Conservation (phyloP, 148 eudicot species). For the Rhododendron williamsianum region DNA sequence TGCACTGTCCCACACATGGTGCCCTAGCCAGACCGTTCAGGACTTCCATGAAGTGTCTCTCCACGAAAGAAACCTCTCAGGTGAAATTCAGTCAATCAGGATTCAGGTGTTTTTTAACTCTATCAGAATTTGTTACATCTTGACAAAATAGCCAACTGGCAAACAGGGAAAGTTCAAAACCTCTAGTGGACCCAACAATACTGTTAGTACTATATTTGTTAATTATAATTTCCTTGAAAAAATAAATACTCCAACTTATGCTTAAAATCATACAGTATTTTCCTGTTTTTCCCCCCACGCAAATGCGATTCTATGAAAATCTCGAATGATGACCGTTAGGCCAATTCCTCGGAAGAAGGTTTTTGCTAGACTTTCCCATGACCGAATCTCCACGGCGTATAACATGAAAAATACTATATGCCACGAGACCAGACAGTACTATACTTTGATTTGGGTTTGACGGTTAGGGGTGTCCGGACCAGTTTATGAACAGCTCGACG, state of each 20-base stretch:
- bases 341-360: not conserved
- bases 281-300: not conserved
- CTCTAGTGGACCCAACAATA: not conserved
- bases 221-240: too few species aligned
- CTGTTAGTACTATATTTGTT: too few species aligned
- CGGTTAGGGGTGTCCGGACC: too few species aligned
- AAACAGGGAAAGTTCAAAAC: not conserved
- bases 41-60: not conserved
- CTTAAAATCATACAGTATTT: not conserved
- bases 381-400: not conserved
- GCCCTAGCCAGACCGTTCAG: too few species aligned
- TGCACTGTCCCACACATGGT: not conserved
- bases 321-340: not conserved
- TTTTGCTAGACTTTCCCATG: not conserved
- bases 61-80: not conserved
- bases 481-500: too few species aligned
- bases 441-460: too few species aligned
- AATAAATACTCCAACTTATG: too few species aligned
- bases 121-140: not conserved
- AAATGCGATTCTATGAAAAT: not conserved
- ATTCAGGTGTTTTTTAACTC: not conserved
- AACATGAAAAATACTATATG: not conserved
- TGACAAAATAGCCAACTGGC: slow-evolving; percentile 10
- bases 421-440: too few species aligned
- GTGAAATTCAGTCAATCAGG: not conserved